Evolutionary conservation across 352 stramenopile genomes (phyloP).

Genomic region (Phytophthora sansomeana): DNA sequence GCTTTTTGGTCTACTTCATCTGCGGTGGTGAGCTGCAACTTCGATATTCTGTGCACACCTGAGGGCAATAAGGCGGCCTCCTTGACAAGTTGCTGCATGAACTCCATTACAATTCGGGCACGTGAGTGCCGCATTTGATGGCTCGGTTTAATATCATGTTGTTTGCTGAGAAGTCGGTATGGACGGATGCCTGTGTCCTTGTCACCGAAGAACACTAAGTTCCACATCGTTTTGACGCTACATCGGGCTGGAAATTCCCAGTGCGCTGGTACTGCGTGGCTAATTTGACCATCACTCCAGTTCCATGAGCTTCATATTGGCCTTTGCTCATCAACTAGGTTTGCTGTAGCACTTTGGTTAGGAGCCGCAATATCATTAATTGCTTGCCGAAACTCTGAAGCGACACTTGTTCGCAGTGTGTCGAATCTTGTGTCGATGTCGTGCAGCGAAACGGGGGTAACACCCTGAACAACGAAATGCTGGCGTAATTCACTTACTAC

Average conservation of each 20-base stretch:
- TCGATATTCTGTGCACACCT: no score
- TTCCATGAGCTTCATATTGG: neutral
- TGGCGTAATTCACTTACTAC: slow-evolving; percentile 1
- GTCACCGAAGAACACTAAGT: slow-evolving; percentile 6
- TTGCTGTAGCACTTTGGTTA: neutral
- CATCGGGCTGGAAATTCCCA: slow-evolving; percentile 10
- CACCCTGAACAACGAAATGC: slow-evolving; percentile 17
- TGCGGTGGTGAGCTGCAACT: no score
- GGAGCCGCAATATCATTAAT: neutral
- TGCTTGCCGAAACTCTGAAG: neutral
- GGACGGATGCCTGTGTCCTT: slow-evolving; percentile 5
- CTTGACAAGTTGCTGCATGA: no score
- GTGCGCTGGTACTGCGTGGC: slow-evolving; percentile 1
- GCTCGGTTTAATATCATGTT: slow-evolving; percentile 8
- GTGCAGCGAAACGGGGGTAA: neutral
- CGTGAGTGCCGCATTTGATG: slow-evolving; percentile 16
- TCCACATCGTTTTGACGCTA: slow-evolving; percentile 8
- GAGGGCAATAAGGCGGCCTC: no score
- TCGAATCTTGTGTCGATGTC: neutral
- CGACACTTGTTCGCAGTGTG: neutral
- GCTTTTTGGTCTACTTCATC: no score
- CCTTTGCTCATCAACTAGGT: neutral
- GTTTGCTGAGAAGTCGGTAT: slow-evolving; percentile 8
- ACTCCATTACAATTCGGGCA: slow-evolving; percentile 7
- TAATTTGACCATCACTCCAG: slow-evolving; percentile 6